Conservation (phyloP, 805 yeast genomes). For the Zygotorulaspora danielsina region DNA sequence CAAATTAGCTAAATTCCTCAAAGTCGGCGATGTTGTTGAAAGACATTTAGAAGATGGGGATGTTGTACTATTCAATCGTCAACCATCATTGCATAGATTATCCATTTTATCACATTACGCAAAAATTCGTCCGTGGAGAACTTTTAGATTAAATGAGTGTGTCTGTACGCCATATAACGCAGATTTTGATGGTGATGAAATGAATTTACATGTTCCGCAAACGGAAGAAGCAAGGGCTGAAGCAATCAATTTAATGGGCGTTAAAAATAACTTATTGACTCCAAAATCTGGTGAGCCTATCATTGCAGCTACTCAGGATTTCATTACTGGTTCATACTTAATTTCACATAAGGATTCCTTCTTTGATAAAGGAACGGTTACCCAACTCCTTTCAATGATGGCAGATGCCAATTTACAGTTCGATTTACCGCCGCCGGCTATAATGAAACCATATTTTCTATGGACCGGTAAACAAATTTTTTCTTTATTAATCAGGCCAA, state of each 20-base stretch:
- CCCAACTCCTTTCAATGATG: constrained; percentile 89
- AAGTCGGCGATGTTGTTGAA: constrained; percentile 89
- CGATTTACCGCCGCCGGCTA: constrained; percentile 94
- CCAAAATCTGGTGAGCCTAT: constrained; percentile 99
- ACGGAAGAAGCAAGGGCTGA: constrained; percentile 99
- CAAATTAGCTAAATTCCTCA: constrained; percentile 69
- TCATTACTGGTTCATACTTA: constrained; percentile 92
- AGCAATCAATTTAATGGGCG: constrained; percentile 98
- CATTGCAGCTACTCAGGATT: constrained; percentile 99
- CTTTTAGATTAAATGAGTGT: constrained; percentile 94
- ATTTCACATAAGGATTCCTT: constrained; percentile 92
- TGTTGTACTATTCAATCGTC: constrained; percentile 91
- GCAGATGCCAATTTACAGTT: constrained; percentile 84
- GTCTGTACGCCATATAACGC: constrained; percentile 99
- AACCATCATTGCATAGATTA: constrained; percentile 92
- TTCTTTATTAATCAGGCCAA: constrained; percentile 81
- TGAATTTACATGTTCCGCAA: constrained; percentile 98
- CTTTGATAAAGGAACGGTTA: constrained; percentile 79
- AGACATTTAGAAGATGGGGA: constrained; percentile 98
- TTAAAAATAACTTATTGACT: constrained; percentile 86
- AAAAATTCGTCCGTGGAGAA: constrained; percentile 95
- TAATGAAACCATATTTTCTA: constrained; percentile 77
- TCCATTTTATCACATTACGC: constrained; percentile 95
- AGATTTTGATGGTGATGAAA: constrained; percentile 98
- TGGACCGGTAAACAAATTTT: constrained; percentile 99